Evolutionary conservation across 2,329 filamentous ascomycete genomes (phyloP).

Genomic region (Didymellaceae sp.): DNA sequence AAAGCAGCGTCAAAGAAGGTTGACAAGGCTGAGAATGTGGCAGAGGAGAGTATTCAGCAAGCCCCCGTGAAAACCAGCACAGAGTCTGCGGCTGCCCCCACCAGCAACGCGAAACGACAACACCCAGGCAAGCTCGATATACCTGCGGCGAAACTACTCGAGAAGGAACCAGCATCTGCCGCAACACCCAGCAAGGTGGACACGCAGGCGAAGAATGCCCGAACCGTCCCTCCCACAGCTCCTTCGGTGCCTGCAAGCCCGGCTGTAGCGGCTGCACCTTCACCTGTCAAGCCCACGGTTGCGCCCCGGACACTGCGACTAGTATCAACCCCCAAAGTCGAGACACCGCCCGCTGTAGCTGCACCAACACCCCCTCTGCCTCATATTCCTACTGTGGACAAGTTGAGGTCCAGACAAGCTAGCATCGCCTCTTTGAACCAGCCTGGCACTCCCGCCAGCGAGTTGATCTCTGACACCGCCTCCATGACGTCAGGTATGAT

Average conservation of each 20-base stretch:
- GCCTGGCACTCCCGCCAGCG: conserved; percentile 76
- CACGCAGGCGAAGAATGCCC: conserved; percentile 31
- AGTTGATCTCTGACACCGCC: conserved; percentile 77
- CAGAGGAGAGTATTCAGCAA: conserved; percentile 22
- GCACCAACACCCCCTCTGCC: conserved; percentile 40
- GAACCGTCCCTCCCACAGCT: conserved; percentile 48
- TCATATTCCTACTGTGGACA: conserved; percentile 47
- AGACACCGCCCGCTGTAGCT: conserved; percentile 56
- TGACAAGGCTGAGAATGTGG: conserved; percentile 8
- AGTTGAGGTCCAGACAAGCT: conserved; percentile 58
- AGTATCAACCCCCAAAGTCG: conserved; percentile 69
- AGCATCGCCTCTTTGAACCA: conserved; percentile 65
- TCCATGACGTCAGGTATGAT: conserved; percentile 75
- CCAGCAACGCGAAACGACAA: conserved; percentile 43
- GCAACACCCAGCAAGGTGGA: conserved; percentile 30
- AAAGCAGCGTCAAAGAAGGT: conserved; percentile 30
- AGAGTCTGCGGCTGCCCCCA: conserved; percentile 13
- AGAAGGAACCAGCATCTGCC: conserved; percentile 25
- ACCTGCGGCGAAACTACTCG: conserved; percentile 40
- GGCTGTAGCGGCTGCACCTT: conserved; percentile 58
- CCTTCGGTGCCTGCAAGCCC: conserved; percentile 58
- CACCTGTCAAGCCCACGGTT: conserved; percentile 50
- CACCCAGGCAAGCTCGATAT: conserved; percentile 58
- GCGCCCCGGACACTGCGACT: conserved; percentile 72
- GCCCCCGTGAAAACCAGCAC: conserved; percentile 21